Conservation (phyloP, 345 rosid species). For the Lenwebbia sp. region DNA sequence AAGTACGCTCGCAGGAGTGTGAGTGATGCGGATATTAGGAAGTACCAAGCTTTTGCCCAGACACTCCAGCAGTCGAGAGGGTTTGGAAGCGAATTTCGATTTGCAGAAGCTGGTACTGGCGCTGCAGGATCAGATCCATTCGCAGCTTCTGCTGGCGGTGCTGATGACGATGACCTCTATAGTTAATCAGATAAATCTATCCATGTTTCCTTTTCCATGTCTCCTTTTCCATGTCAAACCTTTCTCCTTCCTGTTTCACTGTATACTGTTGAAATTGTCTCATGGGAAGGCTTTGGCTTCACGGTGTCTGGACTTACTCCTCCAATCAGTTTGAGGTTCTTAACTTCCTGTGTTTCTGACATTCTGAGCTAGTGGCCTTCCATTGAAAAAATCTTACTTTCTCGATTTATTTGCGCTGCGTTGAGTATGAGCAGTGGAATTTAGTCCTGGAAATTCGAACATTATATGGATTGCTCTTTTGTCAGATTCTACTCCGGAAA, state of each 20-base stretch:
- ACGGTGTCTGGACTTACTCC: not conserved
- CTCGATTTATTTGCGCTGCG: not conserved
- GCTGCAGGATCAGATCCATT: conserved; percentile 51
- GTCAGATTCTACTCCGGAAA: not conserved
- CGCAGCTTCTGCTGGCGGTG: conserved; percentile 62
- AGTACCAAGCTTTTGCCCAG: conserved; percentile 94
- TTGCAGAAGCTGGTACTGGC: conserved; percentile 33
- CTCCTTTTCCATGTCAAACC: not conserved
- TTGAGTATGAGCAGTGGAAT: not conserved
- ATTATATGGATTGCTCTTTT: not conserved
- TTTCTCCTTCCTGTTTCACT: not conserved
- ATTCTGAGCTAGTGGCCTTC: not conserved
- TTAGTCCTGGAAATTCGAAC: not conserved
- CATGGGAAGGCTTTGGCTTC: not conserved
- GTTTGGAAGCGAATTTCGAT: conserved; percentile 73
- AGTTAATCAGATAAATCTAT: conserved; percentile 14
- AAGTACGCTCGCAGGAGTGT: conserved; percentile 88
- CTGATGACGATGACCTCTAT: conserved; percentile 89
- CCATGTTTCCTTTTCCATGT: not conserved
- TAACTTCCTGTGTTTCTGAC: not conserved
- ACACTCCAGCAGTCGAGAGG: conserved; percentile 96
- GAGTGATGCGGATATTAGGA: conserved; percentile 87
- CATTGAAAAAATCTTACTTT: not conserved
- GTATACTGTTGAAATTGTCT: not conserved
- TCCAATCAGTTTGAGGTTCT: not conserved